Base-by-base conservation (phyloP, 345 rosid genomes). In the Zanthoxylum bungeanum region DNA sequence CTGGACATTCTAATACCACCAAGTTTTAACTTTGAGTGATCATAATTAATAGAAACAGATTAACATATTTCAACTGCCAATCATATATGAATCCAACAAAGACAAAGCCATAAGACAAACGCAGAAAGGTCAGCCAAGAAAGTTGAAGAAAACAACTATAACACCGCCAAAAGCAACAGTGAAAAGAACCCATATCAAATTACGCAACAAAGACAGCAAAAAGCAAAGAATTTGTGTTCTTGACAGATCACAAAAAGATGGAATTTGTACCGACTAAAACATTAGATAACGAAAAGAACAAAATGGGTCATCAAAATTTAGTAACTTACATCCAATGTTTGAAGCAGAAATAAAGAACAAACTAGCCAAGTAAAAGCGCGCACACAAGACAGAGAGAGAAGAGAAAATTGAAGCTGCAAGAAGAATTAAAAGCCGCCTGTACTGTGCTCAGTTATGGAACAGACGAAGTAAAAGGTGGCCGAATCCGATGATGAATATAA, bases 381-480 rank as follows among this genome's bases (percentile, higher is more conserved):
- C 81, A 69, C 75, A 78, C 52, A 49, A 22, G 31, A 74, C 34
- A 42, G 51, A 46, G 47, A 61, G 64, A 66, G 66, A 59, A 63
- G 75, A 28, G 70, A 67, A 71, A 75, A n/a, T n/a, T n/a, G n/a
- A n/a, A n/a, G n/a, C n/a, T n/a, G 72, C 51, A 44, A 68, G 75
- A 75, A 44, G 64, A 70, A 68, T 68, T 47, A 52, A 73, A 44
- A 44, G 80, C 72, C 72, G 69, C 83, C 83, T 70, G 79, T 46
- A 65, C 74, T 56, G 36, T 55, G 67, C 69, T 77, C 78, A 66
- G 82, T 78, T 87, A 78, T 82, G 85, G 81, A 85, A 84, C 84
- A 67, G 91, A 89, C 92, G 82, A 88, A 84, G 75, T 14, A 30
- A 80, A 84, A 86, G 85, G 84, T 78, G 76, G 92, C n/a, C n/a